Conservation (phyloP, 306 rosid species). For the Trifolium fragiferum region DNA sequence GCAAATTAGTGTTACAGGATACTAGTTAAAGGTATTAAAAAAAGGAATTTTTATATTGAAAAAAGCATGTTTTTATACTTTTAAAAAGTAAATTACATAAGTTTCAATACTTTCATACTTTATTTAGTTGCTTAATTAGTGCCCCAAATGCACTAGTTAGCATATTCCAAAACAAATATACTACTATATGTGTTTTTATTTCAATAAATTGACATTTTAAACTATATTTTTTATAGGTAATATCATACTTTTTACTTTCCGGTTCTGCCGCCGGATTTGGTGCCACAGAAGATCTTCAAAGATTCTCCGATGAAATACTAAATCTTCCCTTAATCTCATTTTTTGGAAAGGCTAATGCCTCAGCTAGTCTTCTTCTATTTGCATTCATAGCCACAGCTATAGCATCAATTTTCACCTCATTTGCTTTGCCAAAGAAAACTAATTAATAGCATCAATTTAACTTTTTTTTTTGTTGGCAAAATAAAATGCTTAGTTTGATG, state of each 20-base stretch:
- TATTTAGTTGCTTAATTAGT: too few species aligned
- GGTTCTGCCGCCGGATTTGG: slow-evolving; percentile 75
- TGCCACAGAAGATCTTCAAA: slow-evolving; percentile 44
- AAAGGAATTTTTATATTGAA: too few species aligned
- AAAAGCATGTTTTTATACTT: too few species aligned
- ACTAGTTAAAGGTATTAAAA: too few species aligned
- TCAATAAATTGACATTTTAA: not conserved
- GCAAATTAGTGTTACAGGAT: too few species aligned
- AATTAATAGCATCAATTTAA: slow-evolving; percentile 43
- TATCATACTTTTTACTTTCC: slow-evolving; percentile 57
- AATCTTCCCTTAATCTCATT: slow-evolving; percentile 8
- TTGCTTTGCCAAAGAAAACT: slow-evolving; percentile 48
- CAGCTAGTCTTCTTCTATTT: slow-evolving; percentile 54
- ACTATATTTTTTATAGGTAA: slow-evolving; percentile 42
- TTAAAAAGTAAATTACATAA: too few species aligned
- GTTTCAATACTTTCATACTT: too few species aligned
- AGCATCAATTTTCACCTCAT: slow-evolving; percentile 57
- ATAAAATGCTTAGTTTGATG: slow-evolving; percentile 5
- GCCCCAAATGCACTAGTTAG: too few species aligned
- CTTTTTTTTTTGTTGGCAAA: slow-evolving; percentile 56
- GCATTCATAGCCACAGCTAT: slow-evolving; percentile 55
- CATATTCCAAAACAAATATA: too few species aligned
- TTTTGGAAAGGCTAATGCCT: slow-evolving; percentile 50
- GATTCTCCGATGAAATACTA: not conserved
- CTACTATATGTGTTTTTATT: not conserved